These are phyloP conservation scores for Phytopythium cucurbitacearum DNA, from an alignment of 352 stramenopile species.

Conservation along the genomic window DNA sequence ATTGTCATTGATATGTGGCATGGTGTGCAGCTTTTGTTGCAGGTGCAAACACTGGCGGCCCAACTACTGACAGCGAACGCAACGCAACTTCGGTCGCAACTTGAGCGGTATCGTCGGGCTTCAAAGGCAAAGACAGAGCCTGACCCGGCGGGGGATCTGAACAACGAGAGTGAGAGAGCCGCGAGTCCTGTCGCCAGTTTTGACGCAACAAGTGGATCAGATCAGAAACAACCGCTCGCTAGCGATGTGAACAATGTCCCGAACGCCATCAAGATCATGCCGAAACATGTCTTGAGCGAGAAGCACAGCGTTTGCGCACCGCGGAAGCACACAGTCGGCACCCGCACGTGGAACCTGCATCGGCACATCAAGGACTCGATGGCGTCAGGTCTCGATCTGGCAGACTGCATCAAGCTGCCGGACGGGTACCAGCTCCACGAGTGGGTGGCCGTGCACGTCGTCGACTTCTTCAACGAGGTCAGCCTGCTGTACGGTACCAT, in stretches of 20 bases:
- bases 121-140: background rate
- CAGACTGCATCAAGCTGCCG: conserved; percentile 60
- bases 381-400: conserved; percentile 44
- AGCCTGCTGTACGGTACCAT: conserved; percentile 89
- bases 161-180: background rate
- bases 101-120: conserved; percentile 10
- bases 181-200: too few species aligned
- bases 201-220: background rate
- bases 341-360: conserved; percentile 64
- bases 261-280: conserved; percentile 24
- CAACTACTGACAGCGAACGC: conserved; percentile 21
- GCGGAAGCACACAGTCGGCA: conserved; percentile 53
- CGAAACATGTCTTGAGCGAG: conserved; percentile 49
- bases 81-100: conserved; percentile 14
- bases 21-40: conserved; percentile 24
- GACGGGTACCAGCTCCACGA: conserved; percentile 58
- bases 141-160: background rate
- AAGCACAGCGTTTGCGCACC: conserved; percentile 45
- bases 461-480: conserved; percentile 95
- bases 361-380: conserved; percentile 69
- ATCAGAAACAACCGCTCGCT: conserved; percentile 4
- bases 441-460: conserved; percentile 69
- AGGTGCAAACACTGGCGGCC: conserved; percentile 22
- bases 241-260: conserved; percentile 4
- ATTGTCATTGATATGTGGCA: background rate